These are phyloP conservation scores for Candida chauliodis DNA, from an alignment of 805 yeast species.

Conservation along the genomic window DNA sequence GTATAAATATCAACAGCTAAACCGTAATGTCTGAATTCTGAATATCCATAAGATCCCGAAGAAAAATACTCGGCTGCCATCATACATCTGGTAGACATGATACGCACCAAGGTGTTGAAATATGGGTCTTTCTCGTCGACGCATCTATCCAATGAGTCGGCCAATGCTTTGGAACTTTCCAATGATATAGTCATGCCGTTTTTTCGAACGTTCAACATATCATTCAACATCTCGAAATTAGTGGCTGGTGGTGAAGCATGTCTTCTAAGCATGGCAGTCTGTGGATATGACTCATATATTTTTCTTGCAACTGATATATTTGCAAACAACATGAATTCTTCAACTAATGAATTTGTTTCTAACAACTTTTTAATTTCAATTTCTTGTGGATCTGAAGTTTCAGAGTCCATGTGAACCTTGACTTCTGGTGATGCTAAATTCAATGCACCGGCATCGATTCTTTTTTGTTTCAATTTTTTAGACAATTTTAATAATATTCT, in stretches of 20 bases:
- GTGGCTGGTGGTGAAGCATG: slow-evolving; percentile 97
- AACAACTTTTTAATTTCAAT: slow-evolving; percentile 85
- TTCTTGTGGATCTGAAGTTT: slow-evolving; percentile 93
- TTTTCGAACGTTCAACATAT: slow-evolving; percentile 80
- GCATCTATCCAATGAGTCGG: slow-evolving; percentile 90
- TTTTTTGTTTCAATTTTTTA: slow-evolving; percentile 74
- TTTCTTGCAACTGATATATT: slow-evolving; percentile 93
- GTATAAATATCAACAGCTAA: slow-evolving; percentile 96
- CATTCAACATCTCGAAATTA: slow-evolving; percentile 84
- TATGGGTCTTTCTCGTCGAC: slow-evolving; percentile 79
- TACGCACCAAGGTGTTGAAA: slow-evolving; percentile 88
- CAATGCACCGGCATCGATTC: slow-evolving; percentile 93
- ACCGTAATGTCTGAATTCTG: slow-evolving; percentile 95
- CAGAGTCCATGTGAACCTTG: slow-evolving; percentile 94
- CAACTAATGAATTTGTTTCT: slow-evolving; percentile 94
- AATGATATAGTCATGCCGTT: slow-evolving; percentile 64
- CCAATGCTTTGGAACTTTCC: slow-evolving; percentile 85
- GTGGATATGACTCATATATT: slow-evolving; percentile 91
- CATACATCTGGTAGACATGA: slow-evolving; percentile 98
- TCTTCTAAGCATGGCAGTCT: slow-evolving; percentile 96
- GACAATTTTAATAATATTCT: slow-evolving; percentile 77
- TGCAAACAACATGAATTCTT: slow-evolving; percentile 97
- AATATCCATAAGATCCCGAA: slow-evolving; percentile 82
- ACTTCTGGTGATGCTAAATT: slow-evolving; percentile 98
- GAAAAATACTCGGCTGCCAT: slow-evolving; percentile 98